Percentiles rank a stretch among this genome's conserved stretches.
Conservation (phyloP, 441 rosid genomes). For the Capsella rubella region DNA sequence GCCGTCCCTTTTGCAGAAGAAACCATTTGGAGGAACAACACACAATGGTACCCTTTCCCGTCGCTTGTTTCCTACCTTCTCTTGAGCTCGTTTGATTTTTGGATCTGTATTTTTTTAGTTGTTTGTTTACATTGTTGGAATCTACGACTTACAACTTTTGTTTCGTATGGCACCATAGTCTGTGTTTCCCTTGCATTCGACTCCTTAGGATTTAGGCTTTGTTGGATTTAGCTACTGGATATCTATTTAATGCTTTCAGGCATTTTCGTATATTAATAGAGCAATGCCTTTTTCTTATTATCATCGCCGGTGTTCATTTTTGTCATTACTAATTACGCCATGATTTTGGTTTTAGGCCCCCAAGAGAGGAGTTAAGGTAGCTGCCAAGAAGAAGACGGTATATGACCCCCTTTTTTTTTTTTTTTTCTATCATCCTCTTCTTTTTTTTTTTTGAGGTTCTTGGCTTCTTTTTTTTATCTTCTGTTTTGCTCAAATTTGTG, state of each 20-base stretch:
- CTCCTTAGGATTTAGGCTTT: constrained; percentile 16
- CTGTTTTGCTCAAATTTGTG: not conserved
- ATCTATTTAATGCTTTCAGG: not conserved
- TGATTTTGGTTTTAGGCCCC: constrained; percentile 33
- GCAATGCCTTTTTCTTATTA: not conserved
- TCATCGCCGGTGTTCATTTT: not conserved
- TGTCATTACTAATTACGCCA: not conserved
- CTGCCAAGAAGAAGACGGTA: constrained; percentile 59
- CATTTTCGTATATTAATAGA: not conserved
- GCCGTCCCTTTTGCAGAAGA: constrained; percentile 32
- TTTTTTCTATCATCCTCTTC: not conserved
- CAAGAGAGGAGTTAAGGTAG: constrained; percentile 57
- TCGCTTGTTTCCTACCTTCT: not conserved
- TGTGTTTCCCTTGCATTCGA: not conserved
- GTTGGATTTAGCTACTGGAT: not conserved
- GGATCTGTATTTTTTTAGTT: not conserved
- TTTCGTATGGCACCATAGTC: not conserved
- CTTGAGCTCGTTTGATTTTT: not conserved
- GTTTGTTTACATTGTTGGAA: not conserved
- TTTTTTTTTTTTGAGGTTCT: not conserved
- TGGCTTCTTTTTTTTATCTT: no score
- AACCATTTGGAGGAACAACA: constrained; percentile 33
- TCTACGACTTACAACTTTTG: not conserved
- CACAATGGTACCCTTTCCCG: constrained; percentile 32
- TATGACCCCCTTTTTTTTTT: not conserved